phyloP scores from a whole-genome alignment of 148 eudicot genomes.

The Cornus controversa region DNA sequence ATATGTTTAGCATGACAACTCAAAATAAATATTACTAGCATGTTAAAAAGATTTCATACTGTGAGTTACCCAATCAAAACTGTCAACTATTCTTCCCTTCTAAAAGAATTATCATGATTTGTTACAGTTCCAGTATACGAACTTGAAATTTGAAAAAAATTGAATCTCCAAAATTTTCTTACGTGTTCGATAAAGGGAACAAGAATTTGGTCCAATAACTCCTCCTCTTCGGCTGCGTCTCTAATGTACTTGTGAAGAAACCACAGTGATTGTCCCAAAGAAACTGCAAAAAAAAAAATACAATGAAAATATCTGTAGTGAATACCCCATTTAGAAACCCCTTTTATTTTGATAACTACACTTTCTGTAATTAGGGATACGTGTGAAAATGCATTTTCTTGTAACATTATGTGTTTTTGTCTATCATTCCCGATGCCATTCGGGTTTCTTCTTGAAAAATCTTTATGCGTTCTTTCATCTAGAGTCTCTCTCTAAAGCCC shows the following conservation, averaged over 20 bases:
- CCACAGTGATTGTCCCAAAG: conserved; percentile 65
- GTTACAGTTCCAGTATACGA: background rate
- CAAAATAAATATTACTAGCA: background rate
- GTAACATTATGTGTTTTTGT: background rate
- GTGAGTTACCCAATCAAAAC: background rate
- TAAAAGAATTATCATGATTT: background rate
- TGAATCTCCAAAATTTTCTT: background rate
- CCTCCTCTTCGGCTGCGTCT: conserved; percentile 51
- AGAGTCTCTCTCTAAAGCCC: background rate
- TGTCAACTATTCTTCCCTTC: background rate
- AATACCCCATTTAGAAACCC: background rate
- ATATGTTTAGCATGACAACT: no score
- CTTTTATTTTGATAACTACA: background rate
- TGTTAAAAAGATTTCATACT: background rate
- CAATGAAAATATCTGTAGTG: background rate
- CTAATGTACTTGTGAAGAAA: conserved; percentile 55
- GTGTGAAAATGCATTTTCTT: background rate
- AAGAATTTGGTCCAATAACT: conserved; percentile 57
- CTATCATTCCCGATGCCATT: background rate
- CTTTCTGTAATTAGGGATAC: background rate
- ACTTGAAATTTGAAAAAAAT: background rate
- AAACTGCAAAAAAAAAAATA: conserved; percentile 39
- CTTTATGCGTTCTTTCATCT: background rate
- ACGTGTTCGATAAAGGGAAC: conserved; percentile 74
- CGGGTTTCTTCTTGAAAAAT: background rate